Evolutionary conservation across 2,329 filamentous ascomycete genomes (phyloP).

Genomic region (Metarhizium anisopliae): DNA sequence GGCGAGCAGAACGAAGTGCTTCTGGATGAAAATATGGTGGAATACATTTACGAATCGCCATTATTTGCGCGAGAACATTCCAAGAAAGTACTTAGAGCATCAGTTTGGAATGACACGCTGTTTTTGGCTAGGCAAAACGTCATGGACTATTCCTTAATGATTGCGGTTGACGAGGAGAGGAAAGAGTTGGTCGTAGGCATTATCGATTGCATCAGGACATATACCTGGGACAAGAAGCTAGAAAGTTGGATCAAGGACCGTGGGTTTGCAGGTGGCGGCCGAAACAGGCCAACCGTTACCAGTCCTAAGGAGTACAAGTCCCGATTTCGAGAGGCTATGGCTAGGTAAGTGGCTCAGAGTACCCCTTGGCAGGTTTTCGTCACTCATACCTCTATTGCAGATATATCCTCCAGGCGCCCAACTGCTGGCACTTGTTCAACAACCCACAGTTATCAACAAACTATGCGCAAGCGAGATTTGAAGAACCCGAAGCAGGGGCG

Average conservation of each 20-base stretch:
- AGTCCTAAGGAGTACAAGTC: conserved; percentile 97
- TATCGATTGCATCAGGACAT: conserved; percentile 96
- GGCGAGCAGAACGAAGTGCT: conserved; percentile 95
- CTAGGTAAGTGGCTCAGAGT: conserved; percentile 50
- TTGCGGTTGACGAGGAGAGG: conserved; percentile 82
- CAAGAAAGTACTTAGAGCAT: conserved; percentile 83
- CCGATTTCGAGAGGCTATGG: conserved; percentile 93
- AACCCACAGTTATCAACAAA: conserved; percentile 28
- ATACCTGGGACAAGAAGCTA: conserved; percentile 99
- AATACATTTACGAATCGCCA: conserved; percentile 96
- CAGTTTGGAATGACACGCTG: conserved; percentile 95
- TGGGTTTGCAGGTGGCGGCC: conserved; percentile 66
- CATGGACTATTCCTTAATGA: conserved; percentile 99
- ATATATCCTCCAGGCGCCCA: conserved; percentile 66
- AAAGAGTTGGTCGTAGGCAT: conserved; percentile 95
- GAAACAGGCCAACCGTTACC: conserved; percentile 87
- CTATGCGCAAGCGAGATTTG: conserved; percentile 28
- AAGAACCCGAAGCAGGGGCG: conserved; percentile 22
- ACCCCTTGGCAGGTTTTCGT: not conserved
- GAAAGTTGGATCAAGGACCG: conserved; percentile 99
- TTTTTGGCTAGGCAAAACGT: conserved; percentile 93
- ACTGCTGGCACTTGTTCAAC: conserved; percentile 66
- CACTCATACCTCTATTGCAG: conserved; percentile 19
- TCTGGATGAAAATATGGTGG: conserved; percentile 96
- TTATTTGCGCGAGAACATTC: conserved; percentile 93